phyloP scores from a whole-genome alignment of 129 eudicot species.

The Tagetes erecta region DNA sequence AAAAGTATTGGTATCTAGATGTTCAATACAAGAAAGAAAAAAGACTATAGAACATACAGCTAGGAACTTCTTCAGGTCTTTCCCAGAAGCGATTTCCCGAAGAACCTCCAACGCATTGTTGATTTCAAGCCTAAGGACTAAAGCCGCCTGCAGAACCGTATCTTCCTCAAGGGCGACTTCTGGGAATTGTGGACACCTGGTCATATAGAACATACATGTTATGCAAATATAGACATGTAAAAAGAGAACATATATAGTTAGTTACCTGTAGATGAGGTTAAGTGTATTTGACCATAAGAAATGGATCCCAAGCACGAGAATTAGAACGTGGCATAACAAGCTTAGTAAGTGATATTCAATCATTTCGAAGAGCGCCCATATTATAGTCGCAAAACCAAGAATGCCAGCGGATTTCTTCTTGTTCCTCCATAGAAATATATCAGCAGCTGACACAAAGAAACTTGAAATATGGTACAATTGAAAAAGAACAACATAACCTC shows the following conservation, averaged over 20 bases:
- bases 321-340: conserved; percentile 69
- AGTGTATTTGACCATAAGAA: conserved; percentile 82
- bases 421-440: conserved; percentile 80
- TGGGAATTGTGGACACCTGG: conserved; percentile 82
- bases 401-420: conserved; percentile 63
- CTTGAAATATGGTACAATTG: not conserved
- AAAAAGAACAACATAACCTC: not conserved
- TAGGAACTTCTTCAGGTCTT: conserved; percentile 78
- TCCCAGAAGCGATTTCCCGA: conserved; percentile 77
- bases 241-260: not conserved
- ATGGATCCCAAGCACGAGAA: conserved; percentile 53
- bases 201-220: not conserved
- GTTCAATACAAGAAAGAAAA: not conserved
- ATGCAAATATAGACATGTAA: not conserved
- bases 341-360: conserved; percentile 87
- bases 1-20: not conserved
- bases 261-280: conserved; percentile 71
- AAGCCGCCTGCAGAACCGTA: conserved; percentile 53
- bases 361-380: conserved; percentile 83
- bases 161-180: conserved; percentile 70
- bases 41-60: conserved; percentile 44
- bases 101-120: conserved; percentile 61
- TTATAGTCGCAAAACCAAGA: conserved; percentile 71
- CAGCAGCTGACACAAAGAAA: conserved; percentile 65
- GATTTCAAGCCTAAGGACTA: conserved; percentile 61